Base-by-base conservation (phyloP, 2,329 filamentous ascomycete species). In the Cladosporium sp. region DNA sequence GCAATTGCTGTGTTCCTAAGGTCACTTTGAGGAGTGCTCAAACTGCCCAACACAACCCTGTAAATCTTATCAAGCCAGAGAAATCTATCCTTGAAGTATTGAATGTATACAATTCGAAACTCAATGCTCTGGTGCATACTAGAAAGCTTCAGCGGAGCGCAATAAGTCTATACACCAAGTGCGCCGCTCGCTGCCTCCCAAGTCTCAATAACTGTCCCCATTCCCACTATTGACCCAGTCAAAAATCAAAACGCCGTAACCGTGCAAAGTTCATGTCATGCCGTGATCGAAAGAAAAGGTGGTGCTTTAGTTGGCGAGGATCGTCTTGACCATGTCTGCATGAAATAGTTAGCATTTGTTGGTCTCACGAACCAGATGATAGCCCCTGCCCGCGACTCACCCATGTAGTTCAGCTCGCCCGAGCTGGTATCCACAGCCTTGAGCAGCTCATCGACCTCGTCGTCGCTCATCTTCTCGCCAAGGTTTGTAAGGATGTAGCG, bases 381-480 rank as follows among this genome's bases (percentile, higher is more conserved):
- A 39, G 14, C 18, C 26, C 32, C 18, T 54, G 10, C 5, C 18
- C 5, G 21, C 36, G 26, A 78, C 88, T 70, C 84, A 95, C 92
- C 93, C 71, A 91, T 93, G 80, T 99, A 99, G 84, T 98, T 97
- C 80, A 99, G 92, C 86, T 98, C 93, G 72, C 94, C 93, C 64
- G 90, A 94, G 81, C 90, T 95, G 67, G 93, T 96, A 78, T 99
- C 95, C 70, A 98, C 94, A 0, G 93, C 93, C 89, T 98, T 99
- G 79, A 99, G 89, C 77, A 99, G 86, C 86, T 99, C 95, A 79
- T 98, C 94, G 58, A 99, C 95, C 85, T 99, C 95, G 70, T 98
- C 95, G 75, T 99, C 94, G 68, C 91, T 92, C 93, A 99, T 97
- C 86, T 98, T 98, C 89, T 99, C 95, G 75, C 95, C 95, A 74